Percentiles rank a stretch among this genome's conserved stretches.
phyloP scores from a whole-genome alignment of 2,329 filamentous ascomycete genomes.

The Nemania bipapillata region DNA sequence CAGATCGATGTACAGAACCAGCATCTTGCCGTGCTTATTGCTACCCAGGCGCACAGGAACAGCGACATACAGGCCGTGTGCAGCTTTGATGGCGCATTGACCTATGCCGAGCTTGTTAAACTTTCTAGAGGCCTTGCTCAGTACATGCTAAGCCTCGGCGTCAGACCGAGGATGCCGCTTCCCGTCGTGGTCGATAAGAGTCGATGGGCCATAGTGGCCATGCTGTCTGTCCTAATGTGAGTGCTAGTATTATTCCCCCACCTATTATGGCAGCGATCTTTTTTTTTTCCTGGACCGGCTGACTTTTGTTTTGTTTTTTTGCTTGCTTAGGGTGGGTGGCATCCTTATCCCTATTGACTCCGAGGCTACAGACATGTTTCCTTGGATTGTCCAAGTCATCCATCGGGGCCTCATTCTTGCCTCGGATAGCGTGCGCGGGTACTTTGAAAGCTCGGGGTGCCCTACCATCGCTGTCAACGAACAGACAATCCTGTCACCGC shows the following conservation, averaged over 20 bases:
- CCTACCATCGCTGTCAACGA: constrained; percentile 58
- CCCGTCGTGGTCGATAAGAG: constrained; percentile 77
- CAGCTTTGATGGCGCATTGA: constrained; percentile 49
- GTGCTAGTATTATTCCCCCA: constrained; percentile 63
- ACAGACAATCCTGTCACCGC: constrained; percentile 54
- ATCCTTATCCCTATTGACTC: constrained; percentile 63
- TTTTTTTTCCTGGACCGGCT: constrained; percentile 13
- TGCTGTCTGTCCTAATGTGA: constrained; percentile 74
- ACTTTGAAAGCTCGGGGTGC: constrained; percentile 55
- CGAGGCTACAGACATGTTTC: constrained; percentile 56
- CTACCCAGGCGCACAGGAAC: constrained; percentile 54
- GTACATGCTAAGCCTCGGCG: constrained; percentile 45
- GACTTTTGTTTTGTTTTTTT: background rate
- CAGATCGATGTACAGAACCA: constrained; percentile 56
- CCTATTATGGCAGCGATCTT: constrained; percentile 47
- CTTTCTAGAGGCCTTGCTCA: constrained; percentile 48
- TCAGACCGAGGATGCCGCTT: constrained; percentile 59
- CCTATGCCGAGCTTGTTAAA: constrained; percentile 48
- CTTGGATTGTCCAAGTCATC: constrained; percentile 58
- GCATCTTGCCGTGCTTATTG: constrained; percentile 60
- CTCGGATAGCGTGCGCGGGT: constrained; percentile 56
- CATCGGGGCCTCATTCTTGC: constrained; percentile 58
- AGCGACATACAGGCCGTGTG: constrained; percentile 54
- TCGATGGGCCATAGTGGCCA: constrained; percentile 72
- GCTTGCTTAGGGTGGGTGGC: constrained; percentile 58